A percentile compares a stretch with the other conserved stretches of the same genome.
phyloP scores from a whole-genome alignment of 306 rosid genomes.

The Fagus sylvatica region DNA sequence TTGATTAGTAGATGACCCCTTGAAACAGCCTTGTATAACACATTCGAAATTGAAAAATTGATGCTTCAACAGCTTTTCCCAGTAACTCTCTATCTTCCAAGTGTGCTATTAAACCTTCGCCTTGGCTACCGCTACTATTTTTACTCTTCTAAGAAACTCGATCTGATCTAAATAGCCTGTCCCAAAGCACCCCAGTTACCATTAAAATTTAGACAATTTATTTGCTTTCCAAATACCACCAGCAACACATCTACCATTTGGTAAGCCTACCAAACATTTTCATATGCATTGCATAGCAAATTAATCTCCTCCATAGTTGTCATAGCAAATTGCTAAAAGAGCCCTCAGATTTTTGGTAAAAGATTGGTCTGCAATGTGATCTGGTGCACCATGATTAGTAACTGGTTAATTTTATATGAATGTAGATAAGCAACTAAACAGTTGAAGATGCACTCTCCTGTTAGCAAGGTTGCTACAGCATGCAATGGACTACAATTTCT shows the following conservation, averaged over 20 bases:
- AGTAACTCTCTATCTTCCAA: neutral
- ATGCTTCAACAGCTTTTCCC: neutral
- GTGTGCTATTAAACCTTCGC: neutral
- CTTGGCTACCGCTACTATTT: neutral
- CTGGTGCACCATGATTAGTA: neutral
- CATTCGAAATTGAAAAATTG: neutral
- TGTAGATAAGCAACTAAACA: neutral
- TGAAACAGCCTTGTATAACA: conserved; percentile 11
- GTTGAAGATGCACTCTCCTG: neutral
- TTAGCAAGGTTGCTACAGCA: neutral
- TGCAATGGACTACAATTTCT: neutral
- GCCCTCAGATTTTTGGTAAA: neutral
- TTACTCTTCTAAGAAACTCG: neutral
- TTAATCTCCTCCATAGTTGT: neutral
- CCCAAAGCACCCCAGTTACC: neutral
- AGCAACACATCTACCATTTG: neutral
- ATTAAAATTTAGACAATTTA: neutral
- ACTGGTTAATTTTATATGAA: neutral
- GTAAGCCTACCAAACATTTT: neutral
- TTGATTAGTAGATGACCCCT: conserved; percentile 3
- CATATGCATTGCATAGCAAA: neutral
- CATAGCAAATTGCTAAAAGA: neutral
- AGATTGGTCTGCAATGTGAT: neutral
- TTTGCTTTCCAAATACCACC: conserved; percentile 1
- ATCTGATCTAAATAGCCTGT: neutral